A percentile compares a stretch with the other conserved stretches of the same genome.
Conservation (phyloP, 495 filamentous ascomycete genomes). For the Aspergillus sclerotioniger region DNA sequence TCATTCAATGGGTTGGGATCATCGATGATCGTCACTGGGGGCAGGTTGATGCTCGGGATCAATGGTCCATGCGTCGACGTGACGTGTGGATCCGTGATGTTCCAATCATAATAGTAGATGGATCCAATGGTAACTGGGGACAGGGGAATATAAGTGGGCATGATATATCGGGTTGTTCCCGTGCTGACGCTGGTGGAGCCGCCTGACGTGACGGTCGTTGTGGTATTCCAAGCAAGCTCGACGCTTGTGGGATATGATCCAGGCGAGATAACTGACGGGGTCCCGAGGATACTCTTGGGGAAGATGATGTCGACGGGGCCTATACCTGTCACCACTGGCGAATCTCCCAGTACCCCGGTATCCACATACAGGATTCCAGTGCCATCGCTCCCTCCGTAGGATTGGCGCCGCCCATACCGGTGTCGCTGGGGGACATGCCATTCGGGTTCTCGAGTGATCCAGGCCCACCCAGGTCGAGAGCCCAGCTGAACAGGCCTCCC, state of each 20-base stretch:
- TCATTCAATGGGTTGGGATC: slow-evolving; percentile 5
- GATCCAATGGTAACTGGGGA: not conserved
- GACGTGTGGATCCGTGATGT: not conserved
- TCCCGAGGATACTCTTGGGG: not conserved
- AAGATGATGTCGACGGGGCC: slow-evolving; percentile 11
- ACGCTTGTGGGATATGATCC: slow-evolving; percentile 1
- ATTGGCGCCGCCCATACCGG: slow-evolving; percentile 5
- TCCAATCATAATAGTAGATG: slow-evolving; percentile 7
- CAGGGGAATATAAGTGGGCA: slow-evolving; percentile 1
- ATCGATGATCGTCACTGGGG: slow-evolving; percentile 3
- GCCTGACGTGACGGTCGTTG: not conserved
- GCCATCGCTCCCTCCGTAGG: not conserved
- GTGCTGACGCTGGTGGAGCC: not conserved
- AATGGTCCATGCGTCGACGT: not conserved
- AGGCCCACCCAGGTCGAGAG: slow-evolving; percentile 6
- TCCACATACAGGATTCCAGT: slow-evolving; percentile 3
- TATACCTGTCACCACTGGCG: not conserved
- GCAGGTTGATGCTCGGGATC: slow-evolving; percentile 1
- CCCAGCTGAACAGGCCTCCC: slow-evolving; percentile 5
- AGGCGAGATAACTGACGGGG: not conserved
- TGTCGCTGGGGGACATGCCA: not conserved
- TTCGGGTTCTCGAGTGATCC: slow-evolving; percentile 5
- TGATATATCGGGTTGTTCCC: not conserved
- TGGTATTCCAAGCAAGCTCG: slow-evolving; percentile 4
- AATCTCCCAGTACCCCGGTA: not conserved